phyloP scores from a whole-genome alignment of 495 filamentous ascomycete genomes.

The Annulohypoxylon stygium region DNA sequence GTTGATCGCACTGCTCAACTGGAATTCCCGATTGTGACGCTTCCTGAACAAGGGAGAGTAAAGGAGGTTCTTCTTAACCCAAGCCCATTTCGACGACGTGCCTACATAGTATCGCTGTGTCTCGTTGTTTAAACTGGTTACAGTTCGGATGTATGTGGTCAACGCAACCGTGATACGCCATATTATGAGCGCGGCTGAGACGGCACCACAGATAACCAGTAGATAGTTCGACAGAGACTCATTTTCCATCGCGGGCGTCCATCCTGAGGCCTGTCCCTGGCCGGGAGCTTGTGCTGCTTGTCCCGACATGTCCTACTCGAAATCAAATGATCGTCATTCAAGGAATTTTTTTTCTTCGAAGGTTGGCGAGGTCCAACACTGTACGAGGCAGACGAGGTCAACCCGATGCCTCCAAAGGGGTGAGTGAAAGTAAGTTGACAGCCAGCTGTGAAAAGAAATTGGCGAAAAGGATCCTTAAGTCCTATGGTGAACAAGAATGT shows the following conservation, averaged over 20 bases:
- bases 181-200: constrained; percentile 57
- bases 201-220: constrained; percentile 59
- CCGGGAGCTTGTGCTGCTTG: constrained; percentile 28
- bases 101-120: constrained; percentile 68
- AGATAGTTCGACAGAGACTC: constrained; percentile 63
- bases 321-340: constrained; percentile 22
- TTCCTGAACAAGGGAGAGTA: constrained; percentile 86
- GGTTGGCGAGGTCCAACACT: constrained; percentile 22
- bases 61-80: constrained; percentile 83
- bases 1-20: constrained; percentile 85
- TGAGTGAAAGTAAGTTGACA: constrained; percentile 43
- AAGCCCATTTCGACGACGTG: constrained; percentile 66
- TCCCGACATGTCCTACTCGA: constrained; percentile 33
- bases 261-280: constrained; percentile 49
- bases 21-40: constrained; percentile 89
- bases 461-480: constrained; percentile 13
- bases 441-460: constrained; percentile 44
- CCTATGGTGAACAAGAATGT: constrained; percentile 17
- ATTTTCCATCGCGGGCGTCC: constrained; percentile 56
- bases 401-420: constrained; percentile 37
- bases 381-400: constrained; percentile 42
- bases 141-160: constrained; percentile 77
- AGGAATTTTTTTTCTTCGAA: constrained; percentile 29
- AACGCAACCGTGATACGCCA: constrained; percentile 67
- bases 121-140: constrained; percentile 77